phyloP scores from a whole-genome alignment of 176 grass and related monocot genomes.

The Lolium rigidum region DNA sequence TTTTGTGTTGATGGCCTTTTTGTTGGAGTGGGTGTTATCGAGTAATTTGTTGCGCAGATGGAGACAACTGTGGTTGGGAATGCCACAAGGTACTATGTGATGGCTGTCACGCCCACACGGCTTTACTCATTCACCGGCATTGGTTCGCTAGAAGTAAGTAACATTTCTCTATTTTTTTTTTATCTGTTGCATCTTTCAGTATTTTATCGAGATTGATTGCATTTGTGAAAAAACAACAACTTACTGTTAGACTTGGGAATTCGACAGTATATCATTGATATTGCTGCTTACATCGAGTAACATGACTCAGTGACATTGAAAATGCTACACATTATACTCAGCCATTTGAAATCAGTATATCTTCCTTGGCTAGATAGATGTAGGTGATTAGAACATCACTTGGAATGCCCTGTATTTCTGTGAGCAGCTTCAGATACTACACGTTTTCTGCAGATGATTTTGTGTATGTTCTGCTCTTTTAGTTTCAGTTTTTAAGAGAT shows the following conservation, averaged over 20 bases:
- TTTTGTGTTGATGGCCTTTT: constrained; percentile 19
- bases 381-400: background rate
- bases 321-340: background rate
- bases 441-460: constrained; percentile 7
- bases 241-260: background rate
- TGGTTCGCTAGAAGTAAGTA: constrained; percentile 88
- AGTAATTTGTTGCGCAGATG: constrained; percentile 57
- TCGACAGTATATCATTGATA: background rate
- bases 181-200: background rate
- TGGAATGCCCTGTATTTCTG: background rate
- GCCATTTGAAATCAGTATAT: constrained; percentile 8
- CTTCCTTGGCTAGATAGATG: background rate
- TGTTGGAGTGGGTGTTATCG: background rate
- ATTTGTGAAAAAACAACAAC: constrained; percentile 12
- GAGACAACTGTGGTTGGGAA: constrained; percentile 66
- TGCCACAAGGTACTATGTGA: constrained; percentile 79
- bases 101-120: constrained; percentile 86
- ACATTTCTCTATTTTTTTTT: constrained; percentile 30
- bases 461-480: constrained; percentile 5
- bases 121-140: constrained; percentile 97
- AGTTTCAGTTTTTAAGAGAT: background rate
- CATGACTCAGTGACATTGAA: background rate
- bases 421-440: background rate
- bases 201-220: background rate
- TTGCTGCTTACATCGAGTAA: constrained; percentile 9